phyloP scores from a whole-genome alignment of 73 alveolate species.

The Tetrahymena malaccensis region DNA sequence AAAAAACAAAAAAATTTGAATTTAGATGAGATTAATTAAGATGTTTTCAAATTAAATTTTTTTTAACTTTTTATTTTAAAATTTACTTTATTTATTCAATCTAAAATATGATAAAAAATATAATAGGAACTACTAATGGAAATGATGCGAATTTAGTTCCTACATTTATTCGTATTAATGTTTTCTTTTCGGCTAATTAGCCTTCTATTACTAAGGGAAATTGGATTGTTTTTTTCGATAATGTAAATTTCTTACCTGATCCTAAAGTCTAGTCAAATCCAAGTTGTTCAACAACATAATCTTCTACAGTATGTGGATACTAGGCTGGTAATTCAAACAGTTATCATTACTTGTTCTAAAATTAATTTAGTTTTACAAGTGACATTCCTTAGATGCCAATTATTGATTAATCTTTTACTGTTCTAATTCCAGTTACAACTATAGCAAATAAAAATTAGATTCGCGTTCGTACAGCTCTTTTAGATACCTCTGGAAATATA shows the following conservation, averaged over 20 bases:
- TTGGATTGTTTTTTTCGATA: neutral
- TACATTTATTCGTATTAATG: neutral
- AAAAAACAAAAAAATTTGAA: neutral
- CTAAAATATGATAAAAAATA: too few species aligned
- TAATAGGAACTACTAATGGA: neutral
- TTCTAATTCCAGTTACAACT: neutral
- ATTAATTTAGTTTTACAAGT: neutral
- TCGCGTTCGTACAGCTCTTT: neutral
- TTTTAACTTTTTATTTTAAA: too few species aligned
- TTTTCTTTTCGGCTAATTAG: neutral
- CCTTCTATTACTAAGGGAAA: neutral
- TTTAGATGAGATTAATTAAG: too few species aligned
- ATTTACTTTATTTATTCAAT: too few species aligned
- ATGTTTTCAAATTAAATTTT: too few species aligned
- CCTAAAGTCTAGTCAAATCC: neutral
- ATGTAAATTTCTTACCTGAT: neutral
- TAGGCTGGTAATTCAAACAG: neutral
- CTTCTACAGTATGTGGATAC: neutral
- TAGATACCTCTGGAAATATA: neutral
- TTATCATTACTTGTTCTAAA: neutral
- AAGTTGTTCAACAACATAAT: neutral
- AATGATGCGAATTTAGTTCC: neutral
- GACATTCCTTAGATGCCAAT: neutral
- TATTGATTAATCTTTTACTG: neutral
- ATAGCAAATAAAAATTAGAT: neutral